These are phyloP conservation scores for Lasiosphaeria hispida DNA, from an alignment of 495 filamentous ascomycete genomes.

Conservation along the genomic window DNA sequence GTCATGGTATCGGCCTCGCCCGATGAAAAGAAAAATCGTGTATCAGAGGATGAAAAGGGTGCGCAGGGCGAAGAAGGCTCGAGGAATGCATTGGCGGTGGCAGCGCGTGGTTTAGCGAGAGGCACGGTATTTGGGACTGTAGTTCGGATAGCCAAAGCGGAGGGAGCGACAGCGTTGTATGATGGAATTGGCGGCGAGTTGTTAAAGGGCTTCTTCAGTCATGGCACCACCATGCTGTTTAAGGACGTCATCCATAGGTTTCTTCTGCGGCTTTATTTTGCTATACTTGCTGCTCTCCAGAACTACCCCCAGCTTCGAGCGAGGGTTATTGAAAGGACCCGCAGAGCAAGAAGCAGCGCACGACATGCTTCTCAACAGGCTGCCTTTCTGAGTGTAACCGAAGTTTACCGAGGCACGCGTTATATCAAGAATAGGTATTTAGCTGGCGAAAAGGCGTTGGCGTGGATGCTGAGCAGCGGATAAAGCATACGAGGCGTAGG, in stretches of 20 bases:
- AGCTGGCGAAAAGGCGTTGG: too few relatives aligned
- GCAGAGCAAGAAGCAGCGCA: background rate
- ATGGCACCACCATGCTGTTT: conserved; percentile 85
- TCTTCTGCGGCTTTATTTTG: conserved; percentile 67
- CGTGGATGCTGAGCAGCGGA: too few relatives aligned
- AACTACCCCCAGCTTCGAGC: conserved; percentile 18
- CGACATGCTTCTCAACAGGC: background rate
- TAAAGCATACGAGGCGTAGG: too few relatives aligned
- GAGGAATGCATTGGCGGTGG: background rate
- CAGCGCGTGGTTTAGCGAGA: conserved; percentile 6
- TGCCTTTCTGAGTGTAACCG: too few relatives aligned
- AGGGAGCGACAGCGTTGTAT: conserved; percentile 72
- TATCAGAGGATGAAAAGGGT: conserved; percentile 7
- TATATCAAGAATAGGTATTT: too few relatives aligned
- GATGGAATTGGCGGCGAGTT: conserved; percentile 75
- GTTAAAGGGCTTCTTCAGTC: conserved; percentile 79
- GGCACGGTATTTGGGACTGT: conserved; percentile 64
- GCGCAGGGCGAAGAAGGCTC: background rate
- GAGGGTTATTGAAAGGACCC: conserved; percentile 16
- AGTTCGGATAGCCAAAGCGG: conserved; percentile 57
- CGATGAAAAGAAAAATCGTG: conserved; percentile 16
- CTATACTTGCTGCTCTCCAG: conserved; percentile 35
- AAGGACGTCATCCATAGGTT: conserved; percentile 78
- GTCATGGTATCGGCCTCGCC: conserved; percentile 54
- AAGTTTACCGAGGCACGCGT: too few relatives aligned